Evolutionary conservation across 345 rosid genomes (phyloP), one percentile per base, ranked within the genome.

Genomic region (Diplotaxis tenuifolia): DNA sequence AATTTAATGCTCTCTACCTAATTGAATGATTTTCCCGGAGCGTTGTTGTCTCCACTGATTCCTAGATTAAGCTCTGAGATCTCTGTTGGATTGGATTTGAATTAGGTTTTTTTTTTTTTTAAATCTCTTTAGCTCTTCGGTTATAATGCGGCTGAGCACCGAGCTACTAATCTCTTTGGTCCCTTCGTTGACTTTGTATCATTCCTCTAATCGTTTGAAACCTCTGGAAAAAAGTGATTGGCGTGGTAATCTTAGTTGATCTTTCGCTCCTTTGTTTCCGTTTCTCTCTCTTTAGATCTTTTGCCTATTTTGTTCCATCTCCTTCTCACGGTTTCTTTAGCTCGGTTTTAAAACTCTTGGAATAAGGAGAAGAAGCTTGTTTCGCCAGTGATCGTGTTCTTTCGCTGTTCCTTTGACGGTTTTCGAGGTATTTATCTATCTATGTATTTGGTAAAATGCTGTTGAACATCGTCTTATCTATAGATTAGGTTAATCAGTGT

Each of bases 211-310:
- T 83, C 97, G 98, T 82, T 78, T 90, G 84, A 95, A 92, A 84
- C 87, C 81, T 78, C 96, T 95, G 45, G 79, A 88, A 67, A 95
- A 95, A 76, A 58, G 96, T 72, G 95, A 90, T 87, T 83, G 98
- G 80, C 99, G 97, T 84, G 97, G 96, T 89, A 89, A 90, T 84
- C 97, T 92, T 80, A 87, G 98, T 87, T 92, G 82, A 90, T 87
- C 67, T 74, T 32, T 69, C 64, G 0, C 21, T 12, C 7, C 18
- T 58, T n/a, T 58, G 5, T 40, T 7, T 31, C 7, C 52, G 19
- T 45, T 45, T 2, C 52, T 15, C 52, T 15, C 52, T 45, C n/a
- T n/a, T 34, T 53, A 56, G 6, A 56, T 56, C 34, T 49, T 32
- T 58, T 40, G 45, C 57, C 47, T 72, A n/a, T n/a, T 19, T 4